A percentile compares a stretch with the other conserved stretches of the same genome.
phyloP scores from a whole-genome alignment of 768 basidiomycete species.

The Steccherinum ochraceum region DNA sequence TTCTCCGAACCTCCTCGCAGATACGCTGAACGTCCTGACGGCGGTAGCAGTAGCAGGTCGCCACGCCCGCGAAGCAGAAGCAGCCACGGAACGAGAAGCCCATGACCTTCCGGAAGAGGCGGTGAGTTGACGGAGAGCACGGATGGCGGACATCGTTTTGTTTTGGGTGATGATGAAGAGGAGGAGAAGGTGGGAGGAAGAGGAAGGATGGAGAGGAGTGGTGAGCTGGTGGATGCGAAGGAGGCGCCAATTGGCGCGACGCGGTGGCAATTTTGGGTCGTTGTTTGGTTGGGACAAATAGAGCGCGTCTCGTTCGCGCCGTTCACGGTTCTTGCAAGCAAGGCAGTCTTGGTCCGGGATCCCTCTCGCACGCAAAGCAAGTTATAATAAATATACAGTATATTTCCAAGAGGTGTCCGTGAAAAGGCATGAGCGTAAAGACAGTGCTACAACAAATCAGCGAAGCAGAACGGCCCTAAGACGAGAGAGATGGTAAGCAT shows the following conservation, averaged over 20 bases:
- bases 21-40: constrained; percentile 34
- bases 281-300: constrained; percentile 10
- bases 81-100: constrained; percentile 18
- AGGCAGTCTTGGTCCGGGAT: no score
- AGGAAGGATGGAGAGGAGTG: neutral
- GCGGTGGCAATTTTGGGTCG: constrained; percentile 3
- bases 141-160: constrained; percentile 52
- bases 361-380: no score
- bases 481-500: no score
- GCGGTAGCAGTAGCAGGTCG: constrained; percentile 18
- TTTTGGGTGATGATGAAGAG: neutral
- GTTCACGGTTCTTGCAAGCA: no score
- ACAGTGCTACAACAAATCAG: no score
- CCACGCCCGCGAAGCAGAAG: constrained; percentile 15
- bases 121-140: constrained; percentile 52
- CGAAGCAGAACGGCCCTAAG: no score
- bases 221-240: neutral
- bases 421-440: no score
- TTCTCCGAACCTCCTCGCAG: constrained; percentile 31
- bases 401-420: no score
- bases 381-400: no score
- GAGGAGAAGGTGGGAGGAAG: neutral
- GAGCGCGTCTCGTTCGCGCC: no score
- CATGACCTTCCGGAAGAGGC: constrained; percentile 33
- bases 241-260: neutral